Percentiles rank a stretch among this genome's conserved stretches.
Evolutionary conservation across 1,284 basidiomycete genomes (phyloP).

Genomic region (Sanghuangporus sanghuang): DNA sequence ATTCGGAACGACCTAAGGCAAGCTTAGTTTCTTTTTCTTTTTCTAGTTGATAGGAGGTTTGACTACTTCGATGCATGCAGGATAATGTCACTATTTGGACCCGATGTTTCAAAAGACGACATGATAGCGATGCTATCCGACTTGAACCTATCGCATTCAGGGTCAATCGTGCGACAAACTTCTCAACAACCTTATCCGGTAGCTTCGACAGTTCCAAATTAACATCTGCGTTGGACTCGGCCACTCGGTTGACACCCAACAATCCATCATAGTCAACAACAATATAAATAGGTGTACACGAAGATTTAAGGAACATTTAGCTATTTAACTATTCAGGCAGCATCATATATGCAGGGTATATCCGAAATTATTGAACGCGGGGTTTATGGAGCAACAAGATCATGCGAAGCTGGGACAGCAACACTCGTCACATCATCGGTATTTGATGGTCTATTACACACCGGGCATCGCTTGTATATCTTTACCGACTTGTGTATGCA

Average conservation of each 20-base stretch:
- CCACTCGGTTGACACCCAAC: background rate
- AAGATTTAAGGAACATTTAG: too few relatives aligned
- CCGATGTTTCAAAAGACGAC: background rate
- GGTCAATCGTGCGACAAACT: background rate
- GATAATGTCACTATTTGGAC: background rate
- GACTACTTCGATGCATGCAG: background rate
- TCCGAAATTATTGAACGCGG: background rate
- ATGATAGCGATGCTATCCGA: background rate
- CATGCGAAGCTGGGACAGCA: conserved; percentile 8
- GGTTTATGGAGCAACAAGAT: background rate
- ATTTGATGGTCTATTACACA: conserved; percentile 3
- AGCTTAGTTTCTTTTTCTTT: background rate
- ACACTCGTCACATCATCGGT: background rate
- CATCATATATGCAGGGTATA: background rate
- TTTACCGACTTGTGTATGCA: background rate
- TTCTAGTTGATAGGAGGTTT: background rate
- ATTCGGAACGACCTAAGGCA: conserved; percentile 13
- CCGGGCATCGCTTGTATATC: conserved; percentile 3
- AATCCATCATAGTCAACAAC: background rate
- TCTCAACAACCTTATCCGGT: background rate
- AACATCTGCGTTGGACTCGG: background rate
- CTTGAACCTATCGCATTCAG: conserved; percentile 2
- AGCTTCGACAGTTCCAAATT: background rate
- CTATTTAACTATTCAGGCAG: too few relatives aligned
- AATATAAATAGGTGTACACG: too few relatives aligned